phyloP scores from a whole-genome alignment of 257 asterid genomes.

The Cinchona pubescens region DNA sequence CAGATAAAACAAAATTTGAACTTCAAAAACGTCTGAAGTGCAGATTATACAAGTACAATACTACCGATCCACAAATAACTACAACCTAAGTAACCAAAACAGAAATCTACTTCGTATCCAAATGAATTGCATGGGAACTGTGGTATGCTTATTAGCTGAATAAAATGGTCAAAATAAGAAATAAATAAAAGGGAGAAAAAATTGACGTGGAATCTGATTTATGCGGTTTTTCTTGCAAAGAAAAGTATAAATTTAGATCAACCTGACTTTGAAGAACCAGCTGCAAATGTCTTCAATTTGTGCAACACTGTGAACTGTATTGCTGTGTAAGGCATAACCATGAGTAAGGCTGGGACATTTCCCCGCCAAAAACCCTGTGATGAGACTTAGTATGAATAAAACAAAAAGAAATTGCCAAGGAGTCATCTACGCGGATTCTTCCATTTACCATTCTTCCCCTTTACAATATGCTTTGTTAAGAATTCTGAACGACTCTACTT shows the following conservation, averaged over 20 bases:
- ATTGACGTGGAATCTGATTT: not conserved
- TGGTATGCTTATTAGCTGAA: not conserved
- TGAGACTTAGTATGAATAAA: conserved; percentile 9
- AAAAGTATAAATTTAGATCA: conserved; percentile 18
- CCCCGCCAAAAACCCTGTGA: conserved; percentile 97
- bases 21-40: not conserved
- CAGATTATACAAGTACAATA: not conserved
- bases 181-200: not conserved
- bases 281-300: conserved; percentile 68
- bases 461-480: not conserved
- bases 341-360: conserved; percentile 88
- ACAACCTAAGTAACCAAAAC: not conserved
- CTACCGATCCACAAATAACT: not conserved
- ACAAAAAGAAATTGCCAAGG: conserved; percentile 3
- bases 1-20: not conserved
- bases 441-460: too few relatives aligned
- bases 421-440: not conserved
- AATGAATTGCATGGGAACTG: not conserved
- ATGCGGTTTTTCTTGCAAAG: not conserved
- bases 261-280: conserved; percentile 94
- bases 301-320: conserved; percentile 84
- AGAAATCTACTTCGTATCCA: not conserved
- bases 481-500: not conserved
- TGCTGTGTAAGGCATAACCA: conserved; percentile 97
- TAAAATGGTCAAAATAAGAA: not conserved